phyloP scores from a whole-genome alignment of 1,284 basidiomycete genomes.

The Afroboletus lepidellus region DNA sequence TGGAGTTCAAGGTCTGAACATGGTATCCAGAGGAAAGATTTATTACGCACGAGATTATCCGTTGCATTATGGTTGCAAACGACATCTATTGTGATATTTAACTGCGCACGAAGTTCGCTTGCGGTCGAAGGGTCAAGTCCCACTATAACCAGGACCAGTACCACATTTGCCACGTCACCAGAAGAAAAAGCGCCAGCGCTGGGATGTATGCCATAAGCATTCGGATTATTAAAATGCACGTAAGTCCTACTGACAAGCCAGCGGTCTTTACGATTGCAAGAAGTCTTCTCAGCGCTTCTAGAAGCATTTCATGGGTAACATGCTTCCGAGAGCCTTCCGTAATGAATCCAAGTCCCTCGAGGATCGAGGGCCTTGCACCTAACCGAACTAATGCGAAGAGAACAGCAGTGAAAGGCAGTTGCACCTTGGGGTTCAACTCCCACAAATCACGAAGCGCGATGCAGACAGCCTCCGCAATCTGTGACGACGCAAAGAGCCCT shows the following conservation, averaged over 20 bases:
- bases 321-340: conserved; percentile 3
- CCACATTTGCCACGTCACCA: conserved; percentile 48
- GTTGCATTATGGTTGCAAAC: conserved; percentile 40
- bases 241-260: conserved; percentile 41
- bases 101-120: conserved; percentile 42
- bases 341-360: conserved; percentile 18
- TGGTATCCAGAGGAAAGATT: neutral
- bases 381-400: conserved; percentile 19
- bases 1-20: neutral
- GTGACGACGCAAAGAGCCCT: conserved; percentile 24
- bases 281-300: conserved; percentile 40
- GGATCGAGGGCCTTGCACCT: conserved; percentile 23
- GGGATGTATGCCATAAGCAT: conserved; percentile 7
- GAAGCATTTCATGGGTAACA: conserved; percentile 23
- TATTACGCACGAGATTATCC: conserved; percentile 35
- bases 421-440: conserved; percentile 8
- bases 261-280: conserved; percentile 45
- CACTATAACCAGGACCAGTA: conserved; percentile 51
- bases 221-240: neutral
- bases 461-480: conserved; percentile 22
- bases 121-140: conserved; percentile 53
- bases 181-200: conserved; percentile 38
- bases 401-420: conserved; percentile 21
- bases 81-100: conserved; percentile 46
- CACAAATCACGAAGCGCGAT: conserved; percentile 28